Evolutionary conservation across 2,329 filamentous ascomycete genomes (phyloP).

Genomic region (Fusarium transvaalense): DNA sequence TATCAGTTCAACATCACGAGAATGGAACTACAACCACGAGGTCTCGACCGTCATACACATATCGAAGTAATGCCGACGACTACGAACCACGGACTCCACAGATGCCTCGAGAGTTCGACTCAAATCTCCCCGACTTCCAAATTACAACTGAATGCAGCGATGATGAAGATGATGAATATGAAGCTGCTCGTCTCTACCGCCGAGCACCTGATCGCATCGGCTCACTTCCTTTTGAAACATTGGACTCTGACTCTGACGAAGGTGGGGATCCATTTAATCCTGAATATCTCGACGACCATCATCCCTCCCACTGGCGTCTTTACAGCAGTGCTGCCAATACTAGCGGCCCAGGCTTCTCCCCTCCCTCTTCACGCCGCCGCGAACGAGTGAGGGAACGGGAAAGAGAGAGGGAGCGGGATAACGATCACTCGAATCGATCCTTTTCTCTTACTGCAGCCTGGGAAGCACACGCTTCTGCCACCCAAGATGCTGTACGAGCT

Average conservation of each 20-base stretch:
- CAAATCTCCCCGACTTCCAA: slow-evolving; percentile 62
- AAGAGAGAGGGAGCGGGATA: slow-evolving; percentile 32
- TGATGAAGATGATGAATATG: slow-evolving; percentile 63
- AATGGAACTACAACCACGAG: slow-evolving; percentile 64
- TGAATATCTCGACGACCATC: slow-evolving; percentile 48
- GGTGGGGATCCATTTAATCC: slow-evolving; percentile 46
- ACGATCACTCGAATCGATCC: slow-evolving; percentile 40
- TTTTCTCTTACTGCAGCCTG: slow-evolving; percentile 51
- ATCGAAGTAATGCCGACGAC: slow-evolving; percentile 57
- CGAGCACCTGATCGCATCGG: slow-evolving; percentile 66
- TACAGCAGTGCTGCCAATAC: slow-evolving; percentile 38
- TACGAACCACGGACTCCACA: slow-evolving; percentile 64
- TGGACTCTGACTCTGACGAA: slow-evolving; percentile 55
- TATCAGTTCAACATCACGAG: slow-evolving; percentile 66
- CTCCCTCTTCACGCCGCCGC: slow-evolving; percentile 26
- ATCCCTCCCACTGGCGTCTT: slow-evolving; percentile 43
- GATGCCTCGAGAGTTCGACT: slow-evolving; percentile 68
- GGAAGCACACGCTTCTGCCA: slow-evolving; percentile 65
- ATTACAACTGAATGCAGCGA: slow-evolving; percentile 72
- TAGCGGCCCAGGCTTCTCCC: slow-evolving; percentile 30
- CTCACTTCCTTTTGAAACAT: slow-evolving; percentile 66
- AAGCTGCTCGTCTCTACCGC: slow-evolving; percentile 49
- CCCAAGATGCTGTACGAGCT: slow-evolving; percentile 68
- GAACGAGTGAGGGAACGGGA: slow-evolving; percentile 41
- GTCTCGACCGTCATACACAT: slow-evolving; percentile 59